Evolutionary conservation across 2,329 filamentous ascomycete species (phyloP).

Genomic region (Phyllosticta ampelicida): DNA sequence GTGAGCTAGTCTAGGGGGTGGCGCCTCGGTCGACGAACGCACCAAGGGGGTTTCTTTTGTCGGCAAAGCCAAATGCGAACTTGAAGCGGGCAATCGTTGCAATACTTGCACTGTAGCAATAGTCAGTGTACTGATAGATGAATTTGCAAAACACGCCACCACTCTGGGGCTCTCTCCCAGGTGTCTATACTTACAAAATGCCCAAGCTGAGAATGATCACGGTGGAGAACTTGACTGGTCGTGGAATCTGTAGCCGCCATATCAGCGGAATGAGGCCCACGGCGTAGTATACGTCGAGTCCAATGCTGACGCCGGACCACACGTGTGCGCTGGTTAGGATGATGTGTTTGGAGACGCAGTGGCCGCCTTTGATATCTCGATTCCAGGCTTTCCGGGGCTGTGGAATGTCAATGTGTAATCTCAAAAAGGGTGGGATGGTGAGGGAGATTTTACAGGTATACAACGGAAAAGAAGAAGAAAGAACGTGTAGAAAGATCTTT

Average conservation of each 20-base stretch:
- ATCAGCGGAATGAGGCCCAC: constrained; percentile 6
- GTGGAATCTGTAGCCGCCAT: constrained; percentile 1
- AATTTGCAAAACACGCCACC: background rate
- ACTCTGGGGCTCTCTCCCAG: background rate
- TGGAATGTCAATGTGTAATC: background rate
- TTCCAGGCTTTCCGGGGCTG: background rate
- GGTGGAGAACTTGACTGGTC: background rate
- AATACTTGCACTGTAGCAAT: background rate
- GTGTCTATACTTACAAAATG: background rate
- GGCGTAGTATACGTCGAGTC: constrained; percentile 5
- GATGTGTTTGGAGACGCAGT: constrained; percentile 2
- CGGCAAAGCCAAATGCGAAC: background rate
- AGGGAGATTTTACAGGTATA: background rate
- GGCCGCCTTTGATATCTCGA: background rate
- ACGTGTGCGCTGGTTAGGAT: background rate
- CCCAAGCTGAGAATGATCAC: constrained; percentile 1
- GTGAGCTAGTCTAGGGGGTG: background rate
- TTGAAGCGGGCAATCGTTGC: constrained; percentile 2
- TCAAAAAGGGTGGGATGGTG: too few relatives aligned
- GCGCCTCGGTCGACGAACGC: background rate
- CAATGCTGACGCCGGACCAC: constrained; percentile 1
- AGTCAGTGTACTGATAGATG: background rate
- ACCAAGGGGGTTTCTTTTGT: background rate
- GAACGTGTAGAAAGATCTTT: background rate
- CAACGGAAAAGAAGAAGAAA: constrained; percentile 1